These are phyloP conservation scores for Penicillium waksmanii DNA, from an alignment of 495 filamentous ascomycete genomes.

Conservation along the genomic window DNA sequence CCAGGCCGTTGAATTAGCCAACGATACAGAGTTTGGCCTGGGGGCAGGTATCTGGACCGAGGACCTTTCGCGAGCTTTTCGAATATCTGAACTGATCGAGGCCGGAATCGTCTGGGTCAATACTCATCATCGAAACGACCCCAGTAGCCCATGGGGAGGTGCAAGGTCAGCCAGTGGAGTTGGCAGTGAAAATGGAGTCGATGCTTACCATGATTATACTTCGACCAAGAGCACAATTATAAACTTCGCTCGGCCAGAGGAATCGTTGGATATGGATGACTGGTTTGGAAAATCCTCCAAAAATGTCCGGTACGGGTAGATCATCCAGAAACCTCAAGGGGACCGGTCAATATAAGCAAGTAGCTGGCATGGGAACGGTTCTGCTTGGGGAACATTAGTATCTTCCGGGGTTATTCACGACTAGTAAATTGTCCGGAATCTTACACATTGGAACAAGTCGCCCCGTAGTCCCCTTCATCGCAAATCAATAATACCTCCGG, in stretches of 20 bases:
- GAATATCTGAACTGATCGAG: conserved; percentile 52
- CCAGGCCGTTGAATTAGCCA: conserved; percentile 43
- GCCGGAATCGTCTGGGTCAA: conserved; percentile 60
- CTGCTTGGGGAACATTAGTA: neutral
- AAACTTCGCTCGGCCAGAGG: conserved; percentile 26
- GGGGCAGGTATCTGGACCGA: conserved; percentile 53
- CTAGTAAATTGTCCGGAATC: neutral
- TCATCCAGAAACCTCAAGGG: no score
- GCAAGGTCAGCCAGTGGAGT: conserved; percentile 27
- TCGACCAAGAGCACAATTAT: conserved; percentile 29
- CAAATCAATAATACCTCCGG: no score
- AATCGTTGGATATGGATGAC: conserved; percentile 25
- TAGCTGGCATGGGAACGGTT: neutral
- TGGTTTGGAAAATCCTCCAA: conserved; percentile 24
- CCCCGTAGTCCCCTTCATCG: no score
- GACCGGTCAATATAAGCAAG: neutral
- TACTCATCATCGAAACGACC: conserved; percentile 34
- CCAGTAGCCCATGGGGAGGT: conserved; percentile 34
- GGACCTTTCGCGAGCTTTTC: conserved; percentile 53
- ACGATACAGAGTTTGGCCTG: conserved; percentile 47
- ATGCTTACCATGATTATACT: conserved; percentile 31
- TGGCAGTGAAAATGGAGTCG: conserved; percentile 34
- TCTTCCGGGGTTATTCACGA: neutral
- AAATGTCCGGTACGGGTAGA: conserved; percentile 5
- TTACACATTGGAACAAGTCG: no score